Conservation (phyloP, 495 filamentous ascomycete species). For the Xylaria telfairii region DNA sequence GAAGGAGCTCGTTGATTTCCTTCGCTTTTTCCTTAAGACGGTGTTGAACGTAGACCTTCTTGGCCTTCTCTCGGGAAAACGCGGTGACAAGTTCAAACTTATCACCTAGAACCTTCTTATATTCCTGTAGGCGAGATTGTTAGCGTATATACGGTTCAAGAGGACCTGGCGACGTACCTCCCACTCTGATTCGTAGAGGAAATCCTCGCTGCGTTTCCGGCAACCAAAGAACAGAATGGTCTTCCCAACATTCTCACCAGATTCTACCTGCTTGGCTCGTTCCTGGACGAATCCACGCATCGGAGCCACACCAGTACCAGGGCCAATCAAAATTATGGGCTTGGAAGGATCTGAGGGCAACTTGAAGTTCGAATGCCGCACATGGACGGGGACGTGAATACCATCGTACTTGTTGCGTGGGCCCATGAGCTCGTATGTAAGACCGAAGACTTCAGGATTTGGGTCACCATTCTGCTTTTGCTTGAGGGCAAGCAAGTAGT, state of each 20-base stretch:
- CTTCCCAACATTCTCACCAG: conserved; percentile 84
- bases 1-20: conserved; percentile 85
- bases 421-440: conserved; percentile 87
- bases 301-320: conserved; percentile 95
- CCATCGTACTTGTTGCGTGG: conserved; percentile 98
- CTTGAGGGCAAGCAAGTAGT: conserved; percentile 95
- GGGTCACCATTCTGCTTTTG: conserved; percentile 95
- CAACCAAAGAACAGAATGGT: conserved; percentile 96
- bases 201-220: conserved; percentile 83
- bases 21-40: conserved; percentile 80
- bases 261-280: conserved; percentile 77
- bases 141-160: conserved; percentile 20
- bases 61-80: conserved; percentile 82
- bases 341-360: conserved; percentile 93
- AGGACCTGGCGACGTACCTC: conserved; percentile 69
- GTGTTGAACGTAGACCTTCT: conserved; percentile 99
- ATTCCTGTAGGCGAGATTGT: conserved; percentile 62
- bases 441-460: conserved; percentile 81
- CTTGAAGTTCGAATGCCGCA: conserved; percentile 99
- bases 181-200: conserved; percentile 91
- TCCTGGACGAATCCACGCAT: conserved; percentile 97
- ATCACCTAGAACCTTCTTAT: conserved; percentile 80
- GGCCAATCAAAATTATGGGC: conserved; percentile 94
- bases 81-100: conserved; percentile 87
- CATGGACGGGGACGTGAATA: conserved; percentile 92